Percentiles rank a stretch among this genome's conserved stretches.
Conservation (phyloP, 306 rosid species). For the Calophaca sinica region DNA sequence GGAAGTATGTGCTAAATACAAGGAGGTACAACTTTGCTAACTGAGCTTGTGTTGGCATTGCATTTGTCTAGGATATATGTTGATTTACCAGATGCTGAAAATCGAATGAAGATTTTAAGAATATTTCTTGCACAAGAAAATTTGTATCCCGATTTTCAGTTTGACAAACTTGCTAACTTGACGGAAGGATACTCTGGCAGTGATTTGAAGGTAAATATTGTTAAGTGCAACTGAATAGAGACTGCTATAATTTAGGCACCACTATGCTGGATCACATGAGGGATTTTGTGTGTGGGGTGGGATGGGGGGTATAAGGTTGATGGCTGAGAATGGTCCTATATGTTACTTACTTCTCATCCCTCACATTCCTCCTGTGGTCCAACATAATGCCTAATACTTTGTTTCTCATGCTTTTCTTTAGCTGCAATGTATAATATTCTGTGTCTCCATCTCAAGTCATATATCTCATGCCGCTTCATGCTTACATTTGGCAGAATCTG, state of each 20-base stretch:
- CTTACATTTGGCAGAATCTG: conserved; percentile 73
- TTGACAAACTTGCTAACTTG: conserved; percentile 75
- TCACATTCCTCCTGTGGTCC: not conserved
- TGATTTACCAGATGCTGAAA: conserved; percentile 90
- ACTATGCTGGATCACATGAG: not conserved
- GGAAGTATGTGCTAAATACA: conserved; percentile 23
- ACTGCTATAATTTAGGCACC: conserved; percentile 3
- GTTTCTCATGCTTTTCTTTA: conserved; percentile 16
- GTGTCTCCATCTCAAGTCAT: conserved; percentile 7
- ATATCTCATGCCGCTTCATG: conserved; percentile 27
- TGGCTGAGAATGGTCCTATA: conserved; percentile 4
- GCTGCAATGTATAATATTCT: conserved; percentile 23
- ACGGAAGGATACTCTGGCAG: conserved; percentile 99
- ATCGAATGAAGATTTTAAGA: conserved; percentile 88
- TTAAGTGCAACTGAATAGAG: conserved; percentile 1
- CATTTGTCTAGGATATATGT: conserved; percentile 76
- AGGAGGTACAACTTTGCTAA: conserved; percentile 28
- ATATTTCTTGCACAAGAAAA: conserved; percentile 86
- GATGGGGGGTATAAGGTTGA: not conserved
- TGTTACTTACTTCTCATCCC: not conserved
- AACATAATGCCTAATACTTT: conserved; percentile 8
- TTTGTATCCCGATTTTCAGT: conserved; percentile 70
- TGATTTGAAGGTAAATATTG: conserved; percentile 81
- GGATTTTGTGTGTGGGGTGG: conserved; percentile 11
- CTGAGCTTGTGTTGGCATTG: conserved; percentile 36